These are phyloP conservation scores for Aspergillus ellipticus DNA, from an alignment of 495 filamentous ascomycete species.

Conservation along the genomic window DNA sequence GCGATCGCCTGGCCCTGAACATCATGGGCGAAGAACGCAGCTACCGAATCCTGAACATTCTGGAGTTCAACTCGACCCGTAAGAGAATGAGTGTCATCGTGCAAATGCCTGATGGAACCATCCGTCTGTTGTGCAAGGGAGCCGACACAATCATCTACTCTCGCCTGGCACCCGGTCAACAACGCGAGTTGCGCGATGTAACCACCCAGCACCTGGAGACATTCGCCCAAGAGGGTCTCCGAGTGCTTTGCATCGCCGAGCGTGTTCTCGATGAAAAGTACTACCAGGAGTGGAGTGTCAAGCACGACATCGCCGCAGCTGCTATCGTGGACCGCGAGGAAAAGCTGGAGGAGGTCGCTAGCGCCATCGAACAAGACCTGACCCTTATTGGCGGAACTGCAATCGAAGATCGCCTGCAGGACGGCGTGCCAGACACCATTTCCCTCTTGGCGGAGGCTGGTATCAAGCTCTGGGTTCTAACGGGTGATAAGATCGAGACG, in stretches of 20 bases:
- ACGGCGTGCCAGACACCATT: slow-evolving; percentile 93
- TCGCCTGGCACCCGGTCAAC: slow-evolving; percentile 75
- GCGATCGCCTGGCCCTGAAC: slow-evolving; percentile 74
- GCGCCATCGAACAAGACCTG: slow-evolving; percentile 84
- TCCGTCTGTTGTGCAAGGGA: slow-evolving; percentile 91
- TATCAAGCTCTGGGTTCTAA: slow-evolving; percentile 97
- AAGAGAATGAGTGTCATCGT: slow-evolving; percentile 98
- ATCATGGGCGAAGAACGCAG: slow-evolving; percentile 75
- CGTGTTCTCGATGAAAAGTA: slow-evolving; percentile 74
- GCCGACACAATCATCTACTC: slow-evolving; percentile 96
- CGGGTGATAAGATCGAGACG: slow-evolving; percentile 96
- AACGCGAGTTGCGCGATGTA: slow-evolving; percentile 68
- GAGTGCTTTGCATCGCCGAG: slow-evolving; percentile 88
- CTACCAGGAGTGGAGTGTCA: slow-evolving; percentile 74
- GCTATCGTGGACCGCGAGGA: slow-evolving; percentile 83
- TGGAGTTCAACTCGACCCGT: slow-evolving; percentile 93
- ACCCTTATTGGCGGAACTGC: slow-evolving; percentile 87
- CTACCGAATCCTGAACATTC: slow-evolving; percentile 82
- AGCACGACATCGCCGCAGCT: slow-evolving; percentile 79
- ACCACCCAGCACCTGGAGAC: slow-evolving; percentile 92
- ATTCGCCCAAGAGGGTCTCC: slow-evolving; percentile 89
- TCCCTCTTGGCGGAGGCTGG: slow-evolving; percentile 84
- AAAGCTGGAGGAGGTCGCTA: slow-evolving; percentile 82
- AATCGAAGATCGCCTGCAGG: slow-evolving; percentile 93
- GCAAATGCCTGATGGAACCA: slow-evolving; percentile 86